Conservation (phyloP, 2,329 filamentous ascomycete species). For the Fusarium chlamydosporum region DNA sequence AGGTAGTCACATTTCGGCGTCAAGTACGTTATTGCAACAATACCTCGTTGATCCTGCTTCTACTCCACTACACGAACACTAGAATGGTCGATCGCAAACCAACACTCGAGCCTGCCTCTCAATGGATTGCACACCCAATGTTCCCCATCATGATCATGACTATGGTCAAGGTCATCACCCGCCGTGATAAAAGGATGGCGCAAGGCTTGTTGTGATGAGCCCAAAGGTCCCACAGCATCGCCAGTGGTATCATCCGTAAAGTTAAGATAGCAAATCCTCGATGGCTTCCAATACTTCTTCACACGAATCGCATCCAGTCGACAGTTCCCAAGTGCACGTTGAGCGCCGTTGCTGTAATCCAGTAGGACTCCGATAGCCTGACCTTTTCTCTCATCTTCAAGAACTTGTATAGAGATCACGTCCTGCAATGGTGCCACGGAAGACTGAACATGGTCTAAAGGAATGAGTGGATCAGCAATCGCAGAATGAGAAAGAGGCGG, state of each 20-base stretch:
- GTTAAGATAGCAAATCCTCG: not conserved
- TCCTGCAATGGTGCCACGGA: constrained; percentile 3
- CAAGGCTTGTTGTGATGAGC: no score
- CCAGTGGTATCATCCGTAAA: no score
- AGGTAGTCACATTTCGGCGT: not conserved
- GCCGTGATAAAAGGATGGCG: not conserved
- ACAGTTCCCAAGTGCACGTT: constrained; percentile 12
- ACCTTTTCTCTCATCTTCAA: not conserved
- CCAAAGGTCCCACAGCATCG: no score
- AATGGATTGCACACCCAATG: constrained; percentile 18
- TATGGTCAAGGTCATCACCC: not conserved
- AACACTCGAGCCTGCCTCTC: constrained; percentile 17
- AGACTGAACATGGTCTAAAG: not conserved
- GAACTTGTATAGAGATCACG: not conserved
- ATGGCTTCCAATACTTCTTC: constrained; percentile 3
- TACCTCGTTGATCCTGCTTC: not conserved
- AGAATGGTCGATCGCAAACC: constrained; percentile 20
- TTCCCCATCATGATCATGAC: not conserved
- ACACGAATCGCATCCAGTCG: not conserved
- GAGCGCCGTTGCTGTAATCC: constrained; percentile 10
- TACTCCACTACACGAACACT: not conserved
- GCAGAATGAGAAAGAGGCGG: not conserved
- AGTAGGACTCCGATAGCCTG: constrained; percentile 9
- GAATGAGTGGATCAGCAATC: not conserved
- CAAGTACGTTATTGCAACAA: not conserved